Evolutionary conservation across 2,329 filamentous ascomycete species (phyloP).

Genomic region (Neonectria hederae): DNA sequence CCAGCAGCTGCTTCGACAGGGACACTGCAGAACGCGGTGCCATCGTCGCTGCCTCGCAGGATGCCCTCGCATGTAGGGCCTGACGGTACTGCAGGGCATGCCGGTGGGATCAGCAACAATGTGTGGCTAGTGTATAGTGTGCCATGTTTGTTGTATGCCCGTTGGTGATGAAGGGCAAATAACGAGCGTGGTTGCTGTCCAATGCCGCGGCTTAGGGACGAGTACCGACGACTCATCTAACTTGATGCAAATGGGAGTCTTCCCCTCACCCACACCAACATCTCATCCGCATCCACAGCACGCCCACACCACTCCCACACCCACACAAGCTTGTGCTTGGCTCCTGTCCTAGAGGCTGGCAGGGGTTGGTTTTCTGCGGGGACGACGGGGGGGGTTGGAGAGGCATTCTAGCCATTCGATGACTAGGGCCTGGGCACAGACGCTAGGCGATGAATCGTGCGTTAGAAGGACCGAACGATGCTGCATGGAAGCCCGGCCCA

Average conservation of each 20-base stretch:
- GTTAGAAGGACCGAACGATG: conserved; percentile 45
- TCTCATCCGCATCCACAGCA: neutral
- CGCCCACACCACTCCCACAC: neutral
- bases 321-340: neutral
- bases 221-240: conserved; percentile 15
- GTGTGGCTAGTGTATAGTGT: neutral
- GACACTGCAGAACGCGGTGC: conserved; percentile 14
- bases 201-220: conserved; percentile 4
- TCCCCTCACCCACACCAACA: neutral
- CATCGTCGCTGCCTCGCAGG: conserved; percentile 3
- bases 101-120: neutral
- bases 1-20: conserved; percentile 1
- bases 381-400: conserved; percentile 29
- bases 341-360: conserved; percentile 25
- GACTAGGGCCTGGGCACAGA: conserved; percentile 30
- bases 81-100: neutral
- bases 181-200: neutral
- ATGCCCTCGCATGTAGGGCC: neutral
- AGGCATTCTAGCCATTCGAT: conserved; percentile 35
- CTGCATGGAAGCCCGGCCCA: conserved; percentile 39
- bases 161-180: neutral
- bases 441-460: conserved; percentile 42
- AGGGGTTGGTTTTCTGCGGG: conserved; percentile 35
- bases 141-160: neutral
- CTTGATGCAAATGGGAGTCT: conserved; percentile 1